Evolutionary conservation across 208 protist genomes (phyloP), one percentile per base, ranked within the genome.

Genomic region (Novymonas esmeraldas): DNA sequence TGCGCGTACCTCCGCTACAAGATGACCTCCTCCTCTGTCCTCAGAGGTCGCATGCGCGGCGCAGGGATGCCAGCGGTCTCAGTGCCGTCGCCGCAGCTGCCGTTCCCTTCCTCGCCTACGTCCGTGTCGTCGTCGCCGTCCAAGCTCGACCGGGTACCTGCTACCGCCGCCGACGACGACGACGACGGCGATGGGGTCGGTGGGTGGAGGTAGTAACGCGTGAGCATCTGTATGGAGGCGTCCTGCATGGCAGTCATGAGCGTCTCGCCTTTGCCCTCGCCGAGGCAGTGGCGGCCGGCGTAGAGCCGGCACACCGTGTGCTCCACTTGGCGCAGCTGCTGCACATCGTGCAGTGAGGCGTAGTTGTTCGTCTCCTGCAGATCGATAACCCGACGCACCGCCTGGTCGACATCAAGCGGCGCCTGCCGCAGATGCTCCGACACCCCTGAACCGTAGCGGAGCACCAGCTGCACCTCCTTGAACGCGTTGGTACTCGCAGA

Each of bases 281-380:
- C 91, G 45, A 96, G 80, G 64, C 89, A 93, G 55, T 78, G 54
- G 14, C 31, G 63, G 16, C 89, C 88, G 34, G 84, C 75, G 65
- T 84, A 94, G 10, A 96, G 75, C 9, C 81, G 61, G 66, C 88
- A 94, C 26, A 91, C 83, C 5, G 84, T 96, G 65, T 93, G 89
- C 76, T 94, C 86, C 31, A 94, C 89, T 59, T 84, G 74, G 9
- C 87, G 79, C 70, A 81, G 94, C 78, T 96, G 91, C 68, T 96
- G 91, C 24, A 56, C 59, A 51, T 81, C 52, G 61, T 80, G 75
- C 44, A 93, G 73, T 10, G 80, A 67, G 44, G 89, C 83, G 50
- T 96, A 94, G 67, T 73, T 73, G 78, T 96, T 96, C 16, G 91
- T 96, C 44, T 93, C 88, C 79, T 92, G 79, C 28, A 96, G 87